Evolutionary conservation across 2,329 filamentous ascomycete genomes (phyloP), one percentile per base, ranked within the genome.

Genomic region (Neopestalotiopsis clavispora): DNA sequence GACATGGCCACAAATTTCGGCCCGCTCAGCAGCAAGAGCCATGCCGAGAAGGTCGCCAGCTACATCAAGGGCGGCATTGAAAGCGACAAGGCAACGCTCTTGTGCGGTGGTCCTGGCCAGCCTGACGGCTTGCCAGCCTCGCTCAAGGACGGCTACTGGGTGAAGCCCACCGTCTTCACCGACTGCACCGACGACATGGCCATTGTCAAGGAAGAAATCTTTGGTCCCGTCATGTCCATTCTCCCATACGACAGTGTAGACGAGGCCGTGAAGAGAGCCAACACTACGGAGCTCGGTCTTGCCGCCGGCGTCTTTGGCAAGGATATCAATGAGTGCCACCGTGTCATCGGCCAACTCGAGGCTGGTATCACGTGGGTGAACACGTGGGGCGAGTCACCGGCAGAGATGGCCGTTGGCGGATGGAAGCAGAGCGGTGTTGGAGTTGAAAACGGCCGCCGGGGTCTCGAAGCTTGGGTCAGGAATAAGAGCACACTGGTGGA

Each of bases 341-440:
- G 87, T 58, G 87, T 95, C 1, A 85, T 95, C 57, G 86, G 87
- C 30, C 86, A 89, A 75, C 83, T 97, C 4, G 87, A 97, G 77
- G 94, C 94, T 0, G 94, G 94, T 42, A 97, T 97, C 75, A 97
- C 93, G 1, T 97, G 94, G 94, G 86, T 97, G 66, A 97, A 97
- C 79, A 94, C 93, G 0, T 97, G 94, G 94, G 94, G 94, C n/a
- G 94, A 97, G 83, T 91, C 88, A 63, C 94, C 94, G 0, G 93
- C 94, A 0, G 94, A 97, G 84, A 97, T 97, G 94, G 92, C 92
- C 2, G 94, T 97, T 0, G 94, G 94, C 10, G 94, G 94, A 0
- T 97, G 94, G 94, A 97, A 97, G 84, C 87, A 92, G 86, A 97
- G 94, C 77, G 94, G 94, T 42, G 82, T 97, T 10, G 94, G 94